These are phyloP conservation scores for Sporothrix mexicana DNA, from an alignment of 2,329 filamentous ascomycete species.

Conservation along the genomic window DNA sequence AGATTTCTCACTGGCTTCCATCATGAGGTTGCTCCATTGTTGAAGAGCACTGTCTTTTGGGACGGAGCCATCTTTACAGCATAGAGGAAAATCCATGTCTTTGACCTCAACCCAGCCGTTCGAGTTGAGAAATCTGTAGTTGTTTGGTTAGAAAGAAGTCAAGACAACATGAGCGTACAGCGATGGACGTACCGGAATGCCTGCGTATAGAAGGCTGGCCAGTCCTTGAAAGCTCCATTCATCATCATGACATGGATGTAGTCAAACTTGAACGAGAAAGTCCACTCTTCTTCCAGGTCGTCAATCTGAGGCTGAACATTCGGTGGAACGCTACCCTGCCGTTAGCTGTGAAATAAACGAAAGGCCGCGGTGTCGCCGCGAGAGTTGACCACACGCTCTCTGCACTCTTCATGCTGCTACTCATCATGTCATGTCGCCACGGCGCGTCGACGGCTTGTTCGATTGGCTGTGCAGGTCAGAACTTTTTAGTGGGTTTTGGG, in stretches of 20 bases:
- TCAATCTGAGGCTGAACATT: slow-evolving; percentile 42
- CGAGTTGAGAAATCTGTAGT: slow-evolving; percentile 40
- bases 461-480: too few species aligned
- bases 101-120: slow-evolving; percentile 42
- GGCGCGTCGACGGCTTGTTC: too few species aligned
- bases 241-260: slow-evolving; percentile 43
- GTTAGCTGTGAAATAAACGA: too few species aligned
- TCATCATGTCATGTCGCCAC: too few species aligned
- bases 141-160: too few species aligned
- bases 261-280: slow-evolving; percentile 41
- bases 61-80: slow-evolving; percentile 43
- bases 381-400: too few species aligned
- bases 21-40: slow-evolving; percentile 44
- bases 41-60: slow-evolving; percentile 39
- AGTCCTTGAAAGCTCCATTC: slow-evolving; percentile 42
- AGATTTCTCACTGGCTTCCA: slow-evolving; percentile 42
- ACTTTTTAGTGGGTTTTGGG: too few species aligned
- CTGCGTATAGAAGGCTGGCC: slow-evolving; percentile 40
- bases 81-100: slow-evolving; percentile 44
- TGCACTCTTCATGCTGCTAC: too few species aligned
- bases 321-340: slow-evolving; percentile 39
- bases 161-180: too few species aligned
- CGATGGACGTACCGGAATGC: too few species aligned
- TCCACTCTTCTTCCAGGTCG: slow-evolving; percentile 43
- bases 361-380: too few species aligned